These are phyloP conservation scores for Sugiyamaella xylanicola DNA, from an alignment of 1,139 yeast genomes.

Conservation along the genomic window DNA sequence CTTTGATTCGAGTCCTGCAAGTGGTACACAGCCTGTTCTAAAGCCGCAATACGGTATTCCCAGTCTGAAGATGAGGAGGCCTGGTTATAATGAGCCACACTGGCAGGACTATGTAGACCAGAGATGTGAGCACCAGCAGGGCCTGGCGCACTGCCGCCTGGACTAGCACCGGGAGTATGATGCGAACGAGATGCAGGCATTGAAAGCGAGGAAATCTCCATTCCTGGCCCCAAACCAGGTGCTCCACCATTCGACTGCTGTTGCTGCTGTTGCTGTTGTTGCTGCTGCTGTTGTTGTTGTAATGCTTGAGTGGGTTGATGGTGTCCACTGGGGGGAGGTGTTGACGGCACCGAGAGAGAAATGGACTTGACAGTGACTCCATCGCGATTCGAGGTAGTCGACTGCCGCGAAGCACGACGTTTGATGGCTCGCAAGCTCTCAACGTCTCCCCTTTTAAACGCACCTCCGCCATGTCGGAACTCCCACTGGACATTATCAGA, in stretches of 20 bases:
- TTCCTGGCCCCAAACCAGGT: conserved; percentile 9
- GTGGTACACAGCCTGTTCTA: conserved; percentile 32
- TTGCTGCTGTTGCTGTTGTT: conserved; percentile 8
- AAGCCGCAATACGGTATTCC: conserved; percentile 28
- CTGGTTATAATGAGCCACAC: conserved; percentile 1
- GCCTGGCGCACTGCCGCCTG: neutral
- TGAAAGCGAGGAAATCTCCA: conserved; percentile 5
- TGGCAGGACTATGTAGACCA: conserved; percentile 10
- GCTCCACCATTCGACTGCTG: conserved; percentile 17
- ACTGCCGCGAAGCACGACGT: conserved; percentile 54
- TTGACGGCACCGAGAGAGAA: conserved; percentile 36
- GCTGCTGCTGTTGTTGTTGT: conserved; percentile 14
- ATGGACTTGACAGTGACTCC: conserved; percentile 37
- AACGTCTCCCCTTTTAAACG: conserved; percentile 75
- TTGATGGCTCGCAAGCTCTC: conserved; percentile 65
- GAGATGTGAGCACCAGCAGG: conserved; percentile 3
- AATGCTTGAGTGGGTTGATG: conserved; percentile 16
- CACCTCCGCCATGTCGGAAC: conserved; percentile 80
- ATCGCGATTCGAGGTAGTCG: conserved; percentile 37
- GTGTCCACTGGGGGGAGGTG: conserved; percentile 29
- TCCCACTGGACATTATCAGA: conserved; percentile 62
- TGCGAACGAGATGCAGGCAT: conserved; percentile 4
- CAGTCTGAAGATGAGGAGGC: conserved; percentile 8
- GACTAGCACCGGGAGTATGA: conserved; percentile 14
- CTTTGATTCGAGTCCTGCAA: conserved; percentile 30